These are phyloP conservation scores for Ogataea paradorogensis DNA, from an alignment of 805 yeast species.

Conservation along the genomic window DNA sequence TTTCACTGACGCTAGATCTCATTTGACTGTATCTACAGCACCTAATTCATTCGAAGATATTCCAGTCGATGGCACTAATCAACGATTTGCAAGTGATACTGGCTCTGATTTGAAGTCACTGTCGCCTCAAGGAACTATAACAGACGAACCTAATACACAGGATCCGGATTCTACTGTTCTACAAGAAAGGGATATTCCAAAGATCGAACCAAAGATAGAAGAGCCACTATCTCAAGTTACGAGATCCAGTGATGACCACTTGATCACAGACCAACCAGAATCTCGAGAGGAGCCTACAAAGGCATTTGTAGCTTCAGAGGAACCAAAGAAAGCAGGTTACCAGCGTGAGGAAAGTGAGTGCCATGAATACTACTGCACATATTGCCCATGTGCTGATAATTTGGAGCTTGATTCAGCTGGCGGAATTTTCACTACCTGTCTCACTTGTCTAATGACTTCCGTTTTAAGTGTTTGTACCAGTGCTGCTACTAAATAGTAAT, in stretches of 20 bases:
- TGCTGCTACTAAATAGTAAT: slow-evolving; percentile 6
- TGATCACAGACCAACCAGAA: slow-evolving; percentile 12
- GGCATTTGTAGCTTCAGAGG: slow-evolving; percentile 16
- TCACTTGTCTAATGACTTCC: slow-evolving; percentile 14
- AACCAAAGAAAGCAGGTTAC: slow-evolving; percentile 20
- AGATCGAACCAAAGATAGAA: neutral
- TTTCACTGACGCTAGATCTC: slow-evolving; percentile 26
- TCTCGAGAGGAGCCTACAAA: slow-evolving; percentile 12
- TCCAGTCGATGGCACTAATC: neutral
- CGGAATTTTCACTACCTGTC: slow-evolving; percentile 9
- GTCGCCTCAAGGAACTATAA: slow-evolving; percentile 27
- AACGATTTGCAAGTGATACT: neutral
- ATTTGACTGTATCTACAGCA: slow-evolving; percentile 13
- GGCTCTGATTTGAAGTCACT: neutral
- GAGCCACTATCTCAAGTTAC: neutral
- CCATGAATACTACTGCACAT: slow-evolving; percentile 27
- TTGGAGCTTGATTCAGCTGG: slow-evolving; percentile 14
- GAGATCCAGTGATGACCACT: neutral
- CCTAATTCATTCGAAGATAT: slow-evolving; percentile 1
- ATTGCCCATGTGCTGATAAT: slow-evolving; percentile 12
- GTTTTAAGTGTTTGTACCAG: slow-evolving; percentile 12
- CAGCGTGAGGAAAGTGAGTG: slow-evolving; percentile 30
- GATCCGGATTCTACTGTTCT: slow-evolving; percentile 1
- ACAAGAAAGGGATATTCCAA: neutral
- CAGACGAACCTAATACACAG: slow-evolving; percentile 8